Evolutionary conservation across 805 yeast genomes (phyloP).

Genomic region (Ascoidea asiatica): DNA sequence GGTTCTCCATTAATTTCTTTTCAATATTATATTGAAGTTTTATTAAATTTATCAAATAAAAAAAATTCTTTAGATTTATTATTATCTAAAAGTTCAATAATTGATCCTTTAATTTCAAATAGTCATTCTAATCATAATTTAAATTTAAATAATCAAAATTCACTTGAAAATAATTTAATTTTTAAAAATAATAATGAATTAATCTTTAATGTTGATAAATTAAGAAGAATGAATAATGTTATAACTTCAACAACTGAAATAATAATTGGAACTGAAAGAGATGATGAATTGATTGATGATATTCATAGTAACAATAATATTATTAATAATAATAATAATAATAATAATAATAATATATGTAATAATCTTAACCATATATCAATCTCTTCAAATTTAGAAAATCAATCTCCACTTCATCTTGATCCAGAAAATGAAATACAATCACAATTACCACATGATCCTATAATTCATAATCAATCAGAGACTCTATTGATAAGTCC

Average conservation of each 20-base stretch:
- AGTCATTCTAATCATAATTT: neutral
- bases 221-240: constrained; percentile 65
- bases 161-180: neutral
- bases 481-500: constrained; percentile 4
- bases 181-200: constrained; percentile 7
- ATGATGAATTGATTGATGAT: constrained; percentile 6
- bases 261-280: constrained; percentile 64
- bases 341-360: too few relatives aligned
- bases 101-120: neutral
- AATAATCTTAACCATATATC: too few relatives aligned
- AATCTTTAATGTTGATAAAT: constrained; percentile 67
- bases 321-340: too few relatives aligned
- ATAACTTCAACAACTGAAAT: constrained; percentile 73
- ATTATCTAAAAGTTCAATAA: constrained; percentile 10
- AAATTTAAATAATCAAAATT: neutral
- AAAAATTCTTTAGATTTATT: constrained; percentile 14
- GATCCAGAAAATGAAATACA: neutral
- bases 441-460: neutral
- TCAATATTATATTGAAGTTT: constrained; percentile 74
- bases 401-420: too few relatives aligned
- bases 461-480: neutral
- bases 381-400: neutral
- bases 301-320: neutral
- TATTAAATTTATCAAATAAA: constrained; percentile 66
- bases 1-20: constrained; percentile 63